Evolutionary conservation across 1,139 yeast species (phyloP).

Genomic region (Pichia sp.): DNA sequence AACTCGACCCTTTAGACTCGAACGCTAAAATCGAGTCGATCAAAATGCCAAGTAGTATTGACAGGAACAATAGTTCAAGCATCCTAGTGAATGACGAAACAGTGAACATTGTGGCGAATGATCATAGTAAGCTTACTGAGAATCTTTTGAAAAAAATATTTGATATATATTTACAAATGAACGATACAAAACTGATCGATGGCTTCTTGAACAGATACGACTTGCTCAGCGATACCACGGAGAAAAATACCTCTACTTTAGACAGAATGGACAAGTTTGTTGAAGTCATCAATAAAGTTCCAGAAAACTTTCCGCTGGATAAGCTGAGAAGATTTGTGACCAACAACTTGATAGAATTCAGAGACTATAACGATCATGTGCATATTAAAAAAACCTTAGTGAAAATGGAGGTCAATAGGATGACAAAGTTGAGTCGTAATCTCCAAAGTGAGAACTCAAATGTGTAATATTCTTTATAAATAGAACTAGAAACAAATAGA

Average conservation of each 20-base stretch:
- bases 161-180: constrained; percentile 28
- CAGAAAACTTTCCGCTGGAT: constrained; percentile 28
- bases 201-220: constrained; percentile 29
- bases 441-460: not conserved
- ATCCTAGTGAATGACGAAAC: constrained; percentile 1
- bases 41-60: not conserved
- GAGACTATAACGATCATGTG: constrained; percentile 19
- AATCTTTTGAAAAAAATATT: constrained; percentile 28
- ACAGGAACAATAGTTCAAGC: not conserved
- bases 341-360: constrained; percentile 26
- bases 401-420: constrained; percentile 12
- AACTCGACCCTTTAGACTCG: constrained; percentile 13
- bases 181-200: constrained; percentile 28
- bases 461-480: not conserved
- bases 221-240: constrained; percentile 20
- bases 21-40: not conserved
- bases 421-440: not conserved
- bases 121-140: constrained; percentile 19
- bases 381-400: constrained; percentile 17
- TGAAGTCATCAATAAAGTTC: constrained; percentile 26
- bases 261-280: constrained; percentile 29
- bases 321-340: constrained; percentile 25
- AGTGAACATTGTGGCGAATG: not conserved
- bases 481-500: too few relatives aligned
- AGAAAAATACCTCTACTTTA: not conserved